phyloP scores from a whole-genome alignment of 2,329 filamentous ascomycete species.

The Bisporella sp. region DNA sequence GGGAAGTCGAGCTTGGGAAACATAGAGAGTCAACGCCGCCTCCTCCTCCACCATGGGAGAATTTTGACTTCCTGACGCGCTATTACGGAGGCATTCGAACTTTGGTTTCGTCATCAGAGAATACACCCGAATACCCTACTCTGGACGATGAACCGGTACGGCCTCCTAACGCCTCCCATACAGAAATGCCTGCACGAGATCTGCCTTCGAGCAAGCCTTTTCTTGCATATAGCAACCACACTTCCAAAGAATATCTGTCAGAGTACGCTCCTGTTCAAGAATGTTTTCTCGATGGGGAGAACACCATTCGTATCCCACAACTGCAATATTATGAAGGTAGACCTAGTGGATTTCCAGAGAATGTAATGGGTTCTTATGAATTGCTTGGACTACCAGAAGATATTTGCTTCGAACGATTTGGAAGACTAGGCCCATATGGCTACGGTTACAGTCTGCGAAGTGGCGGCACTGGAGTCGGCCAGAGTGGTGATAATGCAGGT shows the following conservation, averaged over 20 bases:
- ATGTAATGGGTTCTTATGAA: slow-evolving; percentile 81
- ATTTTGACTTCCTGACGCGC: slow-evolving; percentile 75
- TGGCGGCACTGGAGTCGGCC: slow-evolving; percentile 78
- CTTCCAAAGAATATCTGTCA: slow-evolving; percentile 39
- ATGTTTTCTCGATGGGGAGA: slow-evolving; percentile 70
- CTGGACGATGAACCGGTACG: slow-evolving; percentile 50
- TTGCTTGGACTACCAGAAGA: slow-evolving; percentile 72
- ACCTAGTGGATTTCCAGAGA: slow-evolving; percentile 76
- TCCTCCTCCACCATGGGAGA: slow-evolving; percentile 69
- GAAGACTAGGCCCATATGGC: slow-evolving; percentile 82
- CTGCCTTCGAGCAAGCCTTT: slow-evolving; percentile 49
- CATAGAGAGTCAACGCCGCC: slow-evolving; percentile 53
- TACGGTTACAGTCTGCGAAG: slow-evolving; percentile 73
- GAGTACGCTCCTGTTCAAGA: slow-evolving; percentile 50
- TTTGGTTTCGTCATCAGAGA: slow-evolving; percentile 57
- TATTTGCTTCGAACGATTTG: slow-evolving; percentile 89
- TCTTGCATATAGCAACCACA: slow-evolving; percentile 52
- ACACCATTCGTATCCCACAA: slow-evolving; percentile 58
- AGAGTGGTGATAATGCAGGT: slow-evolving; percentile 77
- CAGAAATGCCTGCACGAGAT: slow-evolving; percentile 29
- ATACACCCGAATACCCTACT: slow-evolving; percentile 74
- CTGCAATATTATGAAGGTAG: slow-evolving; percentile 72
- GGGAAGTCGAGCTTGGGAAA: slow-evolving; percentile 47
- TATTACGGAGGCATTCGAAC: slow-evolving; percentile 85
- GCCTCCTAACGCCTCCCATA: slow-evolving; percentile 28